phyloP scores from a whole-genome alignment of 2,329 filamentous ascomycete species.

The Ceratocystis ficicola region DNA sequence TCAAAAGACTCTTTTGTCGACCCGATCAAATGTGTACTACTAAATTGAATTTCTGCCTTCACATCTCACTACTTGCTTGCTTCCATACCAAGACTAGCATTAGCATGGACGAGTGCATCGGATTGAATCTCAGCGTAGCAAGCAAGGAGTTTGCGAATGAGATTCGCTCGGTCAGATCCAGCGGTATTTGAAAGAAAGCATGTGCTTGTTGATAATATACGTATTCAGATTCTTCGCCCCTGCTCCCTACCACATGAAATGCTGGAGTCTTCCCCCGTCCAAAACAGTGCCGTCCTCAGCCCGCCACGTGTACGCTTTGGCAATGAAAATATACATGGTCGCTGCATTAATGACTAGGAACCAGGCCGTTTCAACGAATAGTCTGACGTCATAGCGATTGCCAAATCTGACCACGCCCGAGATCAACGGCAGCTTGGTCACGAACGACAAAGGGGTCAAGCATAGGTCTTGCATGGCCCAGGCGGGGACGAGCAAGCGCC shows the following conservation, averaged over 20 bases:
- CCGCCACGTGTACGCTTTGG: constrained; percentile 55
- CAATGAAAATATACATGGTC: constrained; percentile 62
- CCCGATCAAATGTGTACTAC: background rate
- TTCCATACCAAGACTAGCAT: too few species aligned
- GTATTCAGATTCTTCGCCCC: background rate
- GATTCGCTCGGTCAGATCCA: too few species aligned
- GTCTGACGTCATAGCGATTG: constrained; percentile 34
- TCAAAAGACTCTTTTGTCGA: background rate
- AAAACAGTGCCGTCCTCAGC: constrained; percentile 39
- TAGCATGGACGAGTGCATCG: too few species aligned
- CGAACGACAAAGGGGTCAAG: constrained; percentile 16
- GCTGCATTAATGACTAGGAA: constrained; percentile 50
- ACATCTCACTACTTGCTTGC: too few species aligned
- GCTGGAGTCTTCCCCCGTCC: constrained; percentile 49
- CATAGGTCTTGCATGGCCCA: constrained; percentile 27
- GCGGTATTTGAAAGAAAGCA: too few species aligned
- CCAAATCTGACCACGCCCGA: constrained; percentile 19
- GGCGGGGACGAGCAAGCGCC: constrained; percentile 65
- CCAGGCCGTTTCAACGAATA: constrained; percentile 55
- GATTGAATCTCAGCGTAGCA: too few species aligned
- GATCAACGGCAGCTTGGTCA: constrained; percentile 3
- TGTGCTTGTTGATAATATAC: too few species aligned
- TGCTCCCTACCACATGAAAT: constrained; percentile 64
- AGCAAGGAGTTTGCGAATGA: too few species aligned
- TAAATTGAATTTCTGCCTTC: background rate